These are phyloP conservation scores for Claviceps maximensis DNA, from an alignment of 2,329 filamentous ascomycete species.

Conservation along the genomic window DNA sequence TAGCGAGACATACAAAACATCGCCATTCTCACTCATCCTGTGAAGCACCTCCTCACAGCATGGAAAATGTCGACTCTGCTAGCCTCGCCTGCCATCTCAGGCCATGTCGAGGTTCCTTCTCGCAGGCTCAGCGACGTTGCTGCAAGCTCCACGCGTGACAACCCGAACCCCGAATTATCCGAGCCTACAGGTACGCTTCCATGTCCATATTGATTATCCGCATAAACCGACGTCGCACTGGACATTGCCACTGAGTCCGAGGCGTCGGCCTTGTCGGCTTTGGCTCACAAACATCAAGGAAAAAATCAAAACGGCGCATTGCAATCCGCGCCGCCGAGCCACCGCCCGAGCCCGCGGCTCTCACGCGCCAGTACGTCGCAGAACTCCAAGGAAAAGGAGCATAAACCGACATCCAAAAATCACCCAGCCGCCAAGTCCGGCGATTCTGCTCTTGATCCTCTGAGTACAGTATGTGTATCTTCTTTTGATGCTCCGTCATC, in stretches of 20 bases:
- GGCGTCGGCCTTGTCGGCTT: background rate
- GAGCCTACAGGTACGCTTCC: conserved; percentile 18
- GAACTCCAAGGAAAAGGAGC: conserved; percentile 20
- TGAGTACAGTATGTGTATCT: conserved; percentile 21
- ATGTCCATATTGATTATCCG: background rate
- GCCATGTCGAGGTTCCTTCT: conserved; percentile 16
- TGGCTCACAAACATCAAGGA: conserved; percentile 3
- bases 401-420: conserved; percentile 15
- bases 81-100: conserved; percentile 14
- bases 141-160: conserved; percentile 12
- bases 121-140: conserved; percentile 14
- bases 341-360: conserved; percentile 12
- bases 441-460: conserved; percentile 22
- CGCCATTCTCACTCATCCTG: background rate
- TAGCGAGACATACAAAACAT: background rate
- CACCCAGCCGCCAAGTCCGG: conserved; percentile 13
- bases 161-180: conserved; percentile 14
- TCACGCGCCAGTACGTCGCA: conserved; percentile 50
- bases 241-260: background rate
- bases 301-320: conserved; percentile 3
- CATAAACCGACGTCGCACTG: background rate
- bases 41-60: conserved; percentile 13
- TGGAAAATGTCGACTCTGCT: conserved; percentile 23
- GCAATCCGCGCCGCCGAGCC: conserved; percentile 7
- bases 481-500: background rate